Percentiles rank a stretch among this genome's conserved stretches.
phyloP scores from a whole-genome alignment of 768 basidiomycete genomes.

The Tulasnella sp. region DNA sequence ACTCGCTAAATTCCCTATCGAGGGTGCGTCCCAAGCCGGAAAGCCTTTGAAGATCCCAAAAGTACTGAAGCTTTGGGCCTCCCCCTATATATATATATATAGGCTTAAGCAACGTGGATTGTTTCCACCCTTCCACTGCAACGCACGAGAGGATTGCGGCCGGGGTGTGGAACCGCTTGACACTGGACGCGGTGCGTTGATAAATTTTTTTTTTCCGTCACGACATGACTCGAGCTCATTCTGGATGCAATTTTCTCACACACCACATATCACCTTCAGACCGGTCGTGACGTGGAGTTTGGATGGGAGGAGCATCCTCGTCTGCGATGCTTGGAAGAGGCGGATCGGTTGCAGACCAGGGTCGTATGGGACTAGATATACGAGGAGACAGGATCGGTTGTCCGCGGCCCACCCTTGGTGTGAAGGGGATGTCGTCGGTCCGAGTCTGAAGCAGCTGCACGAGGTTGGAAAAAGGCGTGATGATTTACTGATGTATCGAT shows the following conservation, averaged over 20 bases:
- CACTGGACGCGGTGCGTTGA: conserved; percentile 3
- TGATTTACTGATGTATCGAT: too few species aligned
- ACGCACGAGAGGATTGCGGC: conserved; percentile 17
- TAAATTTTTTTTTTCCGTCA: neutral
- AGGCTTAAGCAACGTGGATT: conserved; percentile 19
- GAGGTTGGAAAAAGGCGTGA: too few species aligned
- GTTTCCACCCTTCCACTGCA: conserved; percentile 18
- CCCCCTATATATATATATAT: too few species aligned
- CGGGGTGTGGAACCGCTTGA: conserved; percentile 18
- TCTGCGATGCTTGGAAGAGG: conserved; percentile 16
- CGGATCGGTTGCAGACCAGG: conserved; percentile 16
- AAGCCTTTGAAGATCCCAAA: neutral
- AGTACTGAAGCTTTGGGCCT: neutral
- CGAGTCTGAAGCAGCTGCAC: too few species aligned
- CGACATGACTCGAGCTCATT: neutral
- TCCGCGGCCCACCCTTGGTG: too few species aligned
- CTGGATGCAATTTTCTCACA: too few species aligned
- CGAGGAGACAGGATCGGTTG: too few species aligned
- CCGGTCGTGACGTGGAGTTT: conserved; percentile 5
- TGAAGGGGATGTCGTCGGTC: too few species aligned
- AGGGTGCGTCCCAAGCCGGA: conserved; percentile 9
- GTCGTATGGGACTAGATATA: neutral
- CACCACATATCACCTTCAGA: neutral
- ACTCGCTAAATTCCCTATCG: conserved; percentile 14
- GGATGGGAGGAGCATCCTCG: conserved; percentile 2